Evolutionary conservation across 2,329 filamentous ascomycete species (phyloP), one percentile per base, ranked within the genome.

Genomic region (Trichoderma aggressivum): DNA sequence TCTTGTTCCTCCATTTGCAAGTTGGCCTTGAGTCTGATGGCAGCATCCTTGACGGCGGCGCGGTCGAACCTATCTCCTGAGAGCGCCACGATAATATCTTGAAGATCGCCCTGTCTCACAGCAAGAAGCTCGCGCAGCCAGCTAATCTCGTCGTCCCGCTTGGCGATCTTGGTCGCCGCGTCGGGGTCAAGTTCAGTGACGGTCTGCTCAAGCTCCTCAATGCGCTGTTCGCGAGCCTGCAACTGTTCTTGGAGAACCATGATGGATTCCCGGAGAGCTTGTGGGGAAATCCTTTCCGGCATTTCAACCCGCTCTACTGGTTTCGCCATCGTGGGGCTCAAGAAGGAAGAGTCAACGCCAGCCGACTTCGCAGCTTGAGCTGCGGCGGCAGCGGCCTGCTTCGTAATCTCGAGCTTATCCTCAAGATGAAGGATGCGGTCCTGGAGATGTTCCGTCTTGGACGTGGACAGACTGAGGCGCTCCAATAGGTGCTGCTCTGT

Each of bases 1-100:
- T 98, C 94, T 79, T 97, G 94, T 79, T 97, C 93, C 81, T 99
- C 95, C 96, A 99, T 99, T 79, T 98, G 94, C 43, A 99, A 86
- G 77, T 97, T 98, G 16, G 96, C 93, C 79, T 94, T 93, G 72
- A 99, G 90, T 67, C 96, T 91, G 76, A 98, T 98, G 43, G 94
- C 93, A 7, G 94, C 94, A 79, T 98, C 94, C 76, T 92, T 93
- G 74, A 98, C 92, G 7, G 88, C 87, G 73, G 94, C 89, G 71
- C 89, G 89, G 80, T 98, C 91, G 79, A 93, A 96, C 30, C 86
- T 84, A 5, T 94, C 91, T 73, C 90, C 86, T 3, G 91, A 91
- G 32, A 98, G 86, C 7, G 92, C 90, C 64, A 87, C 87, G 78
- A 98, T 95, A 72, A 99, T 93, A 79, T 99, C 96, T 75, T 95